Conservation (phyloP, 768 basidiomycete genomes). For the Suillus occidentalis region DNA sequence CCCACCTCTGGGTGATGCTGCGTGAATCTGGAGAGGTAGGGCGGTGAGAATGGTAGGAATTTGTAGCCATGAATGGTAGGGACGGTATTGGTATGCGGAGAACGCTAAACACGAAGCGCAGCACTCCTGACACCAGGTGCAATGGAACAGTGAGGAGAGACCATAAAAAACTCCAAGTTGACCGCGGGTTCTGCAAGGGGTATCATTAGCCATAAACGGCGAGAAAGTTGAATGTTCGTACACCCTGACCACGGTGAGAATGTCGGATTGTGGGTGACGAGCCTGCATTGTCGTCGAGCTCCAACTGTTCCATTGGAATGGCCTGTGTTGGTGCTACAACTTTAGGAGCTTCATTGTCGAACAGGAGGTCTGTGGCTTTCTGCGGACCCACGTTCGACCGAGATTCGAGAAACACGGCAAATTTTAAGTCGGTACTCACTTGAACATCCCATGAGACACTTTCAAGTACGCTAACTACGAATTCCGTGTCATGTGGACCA, state of each 20-base stretch:
- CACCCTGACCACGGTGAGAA: slow-evolving; percentile 16
- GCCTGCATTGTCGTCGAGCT: slow-evolving; percentile 54
- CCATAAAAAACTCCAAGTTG: slow-evolving; percentile 38
- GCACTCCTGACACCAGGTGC: slow-evolving; percentile 54
- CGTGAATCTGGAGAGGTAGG: slow-evolving; percentile 39
- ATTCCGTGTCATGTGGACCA: slow-evolving; percentile 51
- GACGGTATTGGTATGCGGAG: slow-evolving; percentile 70
- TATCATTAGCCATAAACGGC: slow-evolving; percentile 14
- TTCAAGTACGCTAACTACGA: slow-evolving; percentile 56
- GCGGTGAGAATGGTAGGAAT: slow-evolving; percentile 44
- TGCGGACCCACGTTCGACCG: not conserved
- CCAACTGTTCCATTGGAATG: slow-evolving; percentile 40
- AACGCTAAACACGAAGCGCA: slow-evolving; percentile 64
- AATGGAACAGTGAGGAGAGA: slow-evolving; percentile 60
- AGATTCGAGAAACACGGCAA: too few species aligned
- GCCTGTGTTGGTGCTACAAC: not conserved
- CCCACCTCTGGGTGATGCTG: slow-evolving; percentile 72
- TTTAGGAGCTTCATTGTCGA: not conserved
- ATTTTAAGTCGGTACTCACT: slow-evolving; percentile 36
- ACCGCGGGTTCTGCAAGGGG: slow-evolving; percentile 16
- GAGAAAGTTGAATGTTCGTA: slow-evolving; percentile 14
- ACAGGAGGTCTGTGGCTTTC: slow-evolving; percentile 12
- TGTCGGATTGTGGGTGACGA: slow-evolving; percentile 17
- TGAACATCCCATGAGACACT: slow-evolving; percentile 73
- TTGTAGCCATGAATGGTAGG: slow-evolving; percentile 48